Percentiles rank a stretch among this genome's conserved stretches.
Evolutionary conservation across 169 alveolate species (phyloP).

Genomic region (Babesia caballi): DNA sequence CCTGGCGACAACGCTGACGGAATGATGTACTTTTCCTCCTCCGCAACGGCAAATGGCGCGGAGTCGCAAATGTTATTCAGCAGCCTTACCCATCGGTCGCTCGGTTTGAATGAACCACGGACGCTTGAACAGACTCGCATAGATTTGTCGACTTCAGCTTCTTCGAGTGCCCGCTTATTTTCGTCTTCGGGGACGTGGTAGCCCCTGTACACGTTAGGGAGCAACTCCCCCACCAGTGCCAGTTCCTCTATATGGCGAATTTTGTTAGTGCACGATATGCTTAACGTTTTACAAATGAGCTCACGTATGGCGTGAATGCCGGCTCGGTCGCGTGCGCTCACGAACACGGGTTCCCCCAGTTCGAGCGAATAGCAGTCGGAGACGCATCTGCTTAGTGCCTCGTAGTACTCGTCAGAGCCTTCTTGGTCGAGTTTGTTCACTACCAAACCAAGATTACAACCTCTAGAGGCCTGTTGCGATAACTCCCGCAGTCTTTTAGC

Average conservation of each 20-base stretch:
- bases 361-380: conserved; percentile 55
- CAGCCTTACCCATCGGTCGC: conserved; percentile 46
- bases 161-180: background rate
- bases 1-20: conserved; percentile 53
- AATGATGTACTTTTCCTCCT: conserved; percentile 22
- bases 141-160: conserved; percentile 43
- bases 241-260: conserved; percentile 18
- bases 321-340: conserved; percentile 35
- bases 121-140: conserved; percentile 39
- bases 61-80: conserved; percentile 37
- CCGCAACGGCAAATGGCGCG: conserved; percentile 24
- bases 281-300: background rate
- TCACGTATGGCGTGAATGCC: conserved; percentile 29
- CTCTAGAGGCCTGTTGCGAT: conserved; percentile 14
- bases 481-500: conserved; percentile 53
- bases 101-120: conserved; percentile 20
- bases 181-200: background rate
- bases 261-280: background rate
- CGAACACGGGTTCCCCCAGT: conserved; percentile 61
- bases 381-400: conserved; percentile 46
- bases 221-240: conserved; percentile 33
- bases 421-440: conserved; percentile 56
- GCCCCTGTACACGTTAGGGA: background rate
- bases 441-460: conserved; percentile 17
- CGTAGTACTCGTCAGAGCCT: conserved; percentile 54